Conservation (phyloP, 2,329 filamentous ascomycete species). For the Fusarium nygamai region DNA sequence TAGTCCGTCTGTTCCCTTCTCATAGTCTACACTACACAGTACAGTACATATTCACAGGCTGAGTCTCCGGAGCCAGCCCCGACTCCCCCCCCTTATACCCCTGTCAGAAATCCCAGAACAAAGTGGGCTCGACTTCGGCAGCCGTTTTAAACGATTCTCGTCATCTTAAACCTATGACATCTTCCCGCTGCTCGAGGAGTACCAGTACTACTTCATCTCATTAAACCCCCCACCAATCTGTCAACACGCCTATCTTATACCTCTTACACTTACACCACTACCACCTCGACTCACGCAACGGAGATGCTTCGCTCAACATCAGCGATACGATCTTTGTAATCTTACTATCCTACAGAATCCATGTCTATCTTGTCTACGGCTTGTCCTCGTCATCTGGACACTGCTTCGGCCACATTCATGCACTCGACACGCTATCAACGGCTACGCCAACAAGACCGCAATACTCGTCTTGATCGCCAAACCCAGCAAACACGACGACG, state of each 20-base stretch:
- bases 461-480: slow-evolving; percentile 9
- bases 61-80: neutral
- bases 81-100: slow-evolving; percentile 19
- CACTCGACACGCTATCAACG: slow-evolving; percentile 34
- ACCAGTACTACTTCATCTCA: slow-evolving; percentile 19
- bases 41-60: neutral
- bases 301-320: slow-evolving; percentile 16
- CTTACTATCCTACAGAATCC: slow-evolving; percentile 27
- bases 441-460: slow-evolving; percentile 26
- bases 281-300: neutral
- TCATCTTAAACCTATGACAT: slow-evolving; percentile 28
- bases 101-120: slow-evolving; percentile 11
- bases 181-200: slow-evolving; percentile 2
- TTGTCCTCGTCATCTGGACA: slow-evolving; percentile 32
- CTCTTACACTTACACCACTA: neutral
- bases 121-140: slow-evolving; percentile 29
- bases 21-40: neutral
- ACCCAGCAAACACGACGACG: neutral
- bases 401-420: slow-evolving; percentile 21
- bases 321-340: slow-evolving; percentile 20
- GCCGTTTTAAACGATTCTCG: slow-evolving; percentile 17
- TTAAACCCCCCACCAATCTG: slow-evolving; percentile 9
- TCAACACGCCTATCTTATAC: neutral
- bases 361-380: slow-evolving; percentile 31
- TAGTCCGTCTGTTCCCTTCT: neutral